Evolutionary conservation across 106 monocot species (phyloP), one percentile per base, ranked within the genome.

Genomic region (Agapanthus africanus): DNA sequence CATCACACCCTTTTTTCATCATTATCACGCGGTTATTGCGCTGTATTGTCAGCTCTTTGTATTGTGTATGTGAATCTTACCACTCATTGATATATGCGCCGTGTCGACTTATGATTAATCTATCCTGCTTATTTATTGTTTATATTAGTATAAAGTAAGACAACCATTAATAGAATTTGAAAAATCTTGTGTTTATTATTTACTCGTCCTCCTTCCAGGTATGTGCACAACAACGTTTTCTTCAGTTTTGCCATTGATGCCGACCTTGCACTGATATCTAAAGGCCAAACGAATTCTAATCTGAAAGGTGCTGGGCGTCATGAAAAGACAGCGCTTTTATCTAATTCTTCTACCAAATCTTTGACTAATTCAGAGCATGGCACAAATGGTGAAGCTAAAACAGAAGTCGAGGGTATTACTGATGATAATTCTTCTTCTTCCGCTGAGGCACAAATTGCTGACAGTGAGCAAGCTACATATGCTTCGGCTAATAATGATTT

Each of bases 401-500:
- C 50, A 40, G 69, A 65, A 47, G 34, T 15, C 38, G 44, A 26
- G 33, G 46, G 77, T 18, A 67, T 31, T 79, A 68, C 50, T 78
- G 54, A 46, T 40, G 31, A 28, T 76, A 19, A 62, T 66, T 68
- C 65, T 47, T 85, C 75, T 59, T 44, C 61, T 33, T 2, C 75
- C 52, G 22, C 80, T 40, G 95, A 91, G 65, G 57, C 70, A 51
- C 81, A 86, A 37, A 51, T 87, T 26, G 56, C 82, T 79, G 99
- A 99, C 49, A 77, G 81, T 60, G 99, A 99, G 74, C 93, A 93
- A 62, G 99, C 99, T 34, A 99, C 99, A 19, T 99, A 93, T 87
- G 93, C 92, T 73, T 99, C 93, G 81, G 93, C 93, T 49, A 99
- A 99, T 81, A 99, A 99, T 83, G 99, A 99, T 79, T 49, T 99